Conservation (phyloP, 2,329 filamentous ascomycete species). For the Sporothrix mexicana region DNA sequence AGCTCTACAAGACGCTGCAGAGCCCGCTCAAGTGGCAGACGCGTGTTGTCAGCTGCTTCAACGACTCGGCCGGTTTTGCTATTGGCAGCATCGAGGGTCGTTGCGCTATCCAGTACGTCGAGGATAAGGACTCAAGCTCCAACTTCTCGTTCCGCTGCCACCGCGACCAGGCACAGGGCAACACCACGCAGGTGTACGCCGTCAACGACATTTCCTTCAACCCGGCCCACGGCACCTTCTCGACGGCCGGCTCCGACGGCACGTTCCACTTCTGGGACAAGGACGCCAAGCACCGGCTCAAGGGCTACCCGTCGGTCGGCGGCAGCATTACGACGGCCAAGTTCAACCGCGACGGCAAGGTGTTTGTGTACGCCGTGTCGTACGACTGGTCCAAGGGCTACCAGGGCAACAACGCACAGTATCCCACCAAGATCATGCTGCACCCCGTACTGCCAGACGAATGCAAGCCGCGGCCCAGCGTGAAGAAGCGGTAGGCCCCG, state of each 20-base stretch:
- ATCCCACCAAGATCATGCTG: constrained; percentile 82
- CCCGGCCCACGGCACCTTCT: constrained; percentile 96
- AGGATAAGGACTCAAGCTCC: constrained; percentile 88
- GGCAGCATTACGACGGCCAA: constrained; percentile 88
- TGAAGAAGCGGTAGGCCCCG: constrained; percentile 61
- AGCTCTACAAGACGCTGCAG: constrained; percentile 95
- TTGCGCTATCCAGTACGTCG: constrained; percentile 97
- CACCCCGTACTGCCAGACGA: constrained; percentile 72
- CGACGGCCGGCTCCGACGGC: constrained; percentile 91
- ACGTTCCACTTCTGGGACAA: constrained; percentile 98
- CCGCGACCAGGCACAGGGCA: constrained; percentile 76
- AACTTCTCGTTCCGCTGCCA: constrained; percentile 99
- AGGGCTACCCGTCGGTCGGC: constrained; percentile 83
- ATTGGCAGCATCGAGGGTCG: constrained; percentile 96
- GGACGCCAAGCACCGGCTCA: constrained; percentile 84
- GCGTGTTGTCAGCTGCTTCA: constrained; percentile 91
- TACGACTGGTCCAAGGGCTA: constrained; percentile 99
- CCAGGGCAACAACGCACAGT: constrained; percentile 75
- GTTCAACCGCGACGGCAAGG: constrained; percentile 86
- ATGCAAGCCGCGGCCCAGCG: constrained; percentile 65
- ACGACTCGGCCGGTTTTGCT: constrained; percentile 88
- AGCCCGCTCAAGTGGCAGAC: constrained; percentile 99
- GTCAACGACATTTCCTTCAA: constrained; percentile 99
- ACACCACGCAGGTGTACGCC: constrained; percentile 86
- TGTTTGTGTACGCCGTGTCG: constrained; percentile 87